Percentiles rank a stretch among this genome's conserved stretches.
Evolutionary conservation across 306 rosid genomes (phyloP).

Genomic region (Cucurbita maxima): DNA sequence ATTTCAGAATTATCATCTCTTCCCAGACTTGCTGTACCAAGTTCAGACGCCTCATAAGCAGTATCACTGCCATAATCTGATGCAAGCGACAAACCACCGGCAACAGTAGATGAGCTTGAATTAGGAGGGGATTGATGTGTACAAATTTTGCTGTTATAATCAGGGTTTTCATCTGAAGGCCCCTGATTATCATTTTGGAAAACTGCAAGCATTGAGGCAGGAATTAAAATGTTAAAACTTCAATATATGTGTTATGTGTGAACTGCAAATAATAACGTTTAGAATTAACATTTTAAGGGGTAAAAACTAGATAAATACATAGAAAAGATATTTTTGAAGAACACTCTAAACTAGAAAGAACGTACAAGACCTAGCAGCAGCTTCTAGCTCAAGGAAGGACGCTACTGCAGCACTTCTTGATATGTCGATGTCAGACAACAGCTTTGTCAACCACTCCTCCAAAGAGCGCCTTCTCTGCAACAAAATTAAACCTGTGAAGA

Average conservation of each 20-base stretch:
- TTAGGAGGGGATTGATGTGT: constrained; percentile 39
- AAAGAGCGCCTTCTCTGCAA: constrained; percentile 92
- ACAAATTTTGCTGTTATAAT: constrained; percentile 30
- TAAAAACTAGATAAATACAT: background rate
- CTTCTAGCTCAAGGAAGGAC: constrained; percentile 91
- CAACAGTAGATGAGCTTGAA: constrained; percentile 45
- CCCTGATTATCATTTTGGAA: constrained; percentile 65
- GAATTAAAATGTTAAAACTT: constrained; percentile 11
- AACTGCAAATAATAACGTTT: background rate
- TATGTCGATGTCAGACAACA: constrained; percentile 74
- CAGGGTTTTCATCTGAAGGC: constrained; percentile 38
- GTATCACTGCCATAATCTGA: constrained; percentile 89
- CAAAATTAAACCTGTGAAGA: constrained; percentile 24
- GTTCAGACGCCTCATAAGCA: constrained; percentile 44
- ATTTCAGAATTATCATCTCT: constrained; percentile 69
- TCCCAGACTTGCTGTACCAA: constrained; percentile 64
- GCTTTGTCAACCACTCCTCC: constrained; percentile 90
- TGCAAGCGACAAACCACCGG: constrained; percentile 69
- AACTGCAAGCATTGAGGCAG: constrained; percentile 32
- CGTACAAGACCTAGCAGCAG: constrained; percentile 97
- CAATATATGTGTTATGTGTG: constrained; percentile 1
- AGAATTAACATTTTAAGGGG: background rate
- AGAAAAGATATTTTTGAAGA: constrained; percentile 4
- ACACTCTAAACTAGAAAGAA: constrained; percentile 23
- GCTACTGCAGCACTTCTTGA: constrained; percentile 92